Conservation (phyloP, 495 filamentous ascomycete species). For the Penicillium paxilli region DNA sequence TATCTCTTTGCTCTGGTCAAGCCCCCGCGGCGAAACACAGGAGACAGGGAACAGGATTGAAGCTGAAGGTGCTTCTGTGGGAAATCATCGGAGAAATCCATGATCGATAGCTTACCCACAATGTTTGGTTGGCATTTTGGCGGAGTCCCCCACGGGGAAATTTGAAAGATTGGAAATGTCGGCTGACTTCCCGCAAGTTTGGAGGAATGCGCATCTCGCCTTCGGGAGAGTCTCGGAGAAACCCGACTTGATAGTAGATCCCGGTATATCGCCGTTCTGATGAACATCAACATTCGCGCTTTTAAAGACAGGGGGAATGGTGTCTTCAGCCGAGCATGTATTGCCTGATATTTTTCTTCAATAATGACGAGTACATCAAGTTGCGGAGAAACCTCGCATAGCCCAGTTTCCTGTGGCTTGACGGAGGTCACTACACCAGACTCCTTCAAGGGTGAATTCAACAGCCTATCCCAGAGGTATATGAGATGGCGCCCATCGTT, state of each 20-base stretch:
- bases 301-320: background rate
- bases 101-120: background rate
- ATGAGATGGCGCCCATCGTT: constrained; percentile 5
- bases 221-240: constrained; percentile 5
- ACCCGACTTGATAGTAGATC: background rate
- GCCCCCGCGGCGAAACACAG: constrained; percentile 1
- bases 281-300: background rate
- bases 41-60: background rate
- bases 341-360: background rate
- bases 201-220: background rate
- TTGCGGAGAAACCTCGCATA: constrained; percentile 4
- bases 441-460: background rate
- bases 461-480: background rate
- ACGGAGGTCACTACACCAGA: constrained; percentile 5
- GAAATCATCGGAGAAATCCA: background rate
- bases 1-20: background rate
- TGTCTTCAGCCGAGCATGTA: background rate
- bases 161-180: background rate
- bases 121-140: background rate
- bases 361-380: constrained; percentile 6
- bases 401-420: background rate
- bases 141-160: background rate
- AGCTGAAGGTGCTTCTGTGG: constrained; percentile 1
- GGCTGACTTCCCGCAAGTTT: background rate
- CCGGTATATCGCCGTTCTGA: constrained; percentile 5